Base-by-base conservation (phyloP, 139 green algal genomes). In the Monoraphidium neglectum region DNA sequence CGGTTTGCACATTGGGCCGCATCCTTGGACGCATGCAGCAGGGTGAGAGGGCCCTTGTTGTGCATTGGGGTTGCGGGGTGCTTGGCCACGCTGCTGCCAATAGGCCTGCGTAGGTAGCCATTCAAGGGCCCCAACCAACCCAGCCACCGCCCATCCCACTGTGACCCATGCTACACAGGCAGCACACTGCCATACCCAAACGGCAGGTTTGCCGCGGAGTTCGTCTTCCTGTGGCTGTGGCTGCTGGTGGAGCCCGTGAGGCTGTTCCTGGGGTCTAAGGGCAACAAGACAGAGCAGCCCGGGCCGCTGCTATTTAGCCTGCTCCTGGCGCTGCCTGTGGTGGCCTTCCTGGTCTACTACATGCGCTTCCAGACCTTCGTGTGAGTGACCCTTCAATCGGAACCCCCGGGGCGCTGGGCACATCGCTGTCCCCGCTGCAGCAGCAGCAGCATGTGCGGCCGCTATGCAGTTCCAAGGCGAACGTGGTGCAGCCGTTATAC, bases 341-440 rank as follows among this genome's bases (percentile, higher is more conserved):
- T 92, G 23, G 85, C 51, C 21, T 82, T 92, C 57, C 88, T 86
- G 47, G 61, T 85, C 26, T 92, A 90, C 82, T 88, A 81, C 75
- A 66, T 92, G 0, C 63, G 70, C 12, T 90, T 84, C 71, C 84
- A 92, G 63, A 92, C 87, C 30, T 92, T 89, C 56, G 84, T 92
- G 87, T 91, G 67, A 88, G 86, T 66, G 23, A 0, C 5, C 35
- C 6, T 8, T 77, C 2, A 26, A 33, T 24, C 63, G 32, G n/a
- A 46, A 4, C 40, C 26, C 28, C 2, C 21, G 12, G 43, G 12
- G 13, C 32, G 68, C 23, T 36, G 46, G 13, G 37, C 12, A 6
- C n/a, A 4, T 23, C 26, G 68, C 24, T 26, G 47, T 13, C 13
- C 21, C 26, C 12, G 21, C 5, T 30, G 6, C 38, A 28, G 35